Percentiles rank a stretch among this genome's conserved stretches.
These are phyloP conservation scores for Schizosaccharomyces versatilis DNA, from an alignment of 1,139 yeast genomes.

Conservation along the genomic window DNA sequence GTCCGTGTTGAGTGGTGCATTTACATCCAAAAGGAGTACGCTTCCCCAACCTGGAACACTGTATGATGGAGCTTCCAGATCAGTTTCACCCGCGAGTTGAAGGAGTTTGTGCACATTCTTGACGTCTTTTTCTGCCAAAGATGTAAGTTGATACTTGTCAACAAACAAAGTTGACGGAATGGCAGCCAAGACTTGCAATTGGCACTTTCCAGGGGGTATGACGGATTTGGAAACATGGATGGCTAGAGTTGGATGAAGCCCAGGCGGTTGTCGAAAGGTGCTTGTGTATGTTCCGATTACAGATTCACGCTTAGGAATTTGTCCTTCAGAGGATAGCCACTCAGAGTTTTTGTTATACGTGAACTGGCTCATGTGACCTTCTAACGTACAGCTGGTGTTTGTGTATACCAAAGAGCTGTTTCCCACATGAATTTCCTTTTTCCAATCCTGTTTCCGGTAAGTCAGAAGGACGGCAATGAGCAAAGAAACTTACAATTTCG, in stretches of 20 bases:
- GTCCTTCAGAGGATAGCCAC: too few species aligned
- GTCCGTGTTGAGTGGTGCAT: background rate
- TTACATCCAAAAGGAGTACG: background rate
- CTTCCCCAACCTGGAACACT: background rate
- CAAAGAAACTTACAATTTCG: too few species aligned
- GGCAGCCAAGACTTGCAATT: constrained; percentile 11
- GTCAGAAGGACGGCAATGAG: too few species aligned
- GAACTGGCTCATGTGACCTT: too few species aligned
- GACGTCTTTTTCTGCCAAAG: background rate
- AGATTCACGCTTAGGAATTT: too few species aligned
- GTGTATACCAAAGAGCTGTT: too few species aligned
- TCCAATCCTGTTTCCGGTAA: too few species aligned
- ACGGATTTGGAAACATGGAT: background rate
- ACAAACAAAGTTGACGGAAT: background rate
- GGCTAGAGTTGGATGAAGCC: background rate
- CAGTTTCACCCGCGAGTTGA: background rate
- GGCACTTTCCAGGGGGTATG: constrained; percentile 11
- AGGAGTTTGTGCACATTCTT: background rate
- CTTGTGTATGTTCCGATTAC: background rate
- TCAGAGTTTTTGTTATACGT: too few species aligned
- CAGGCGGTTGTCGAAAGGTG: background rate
- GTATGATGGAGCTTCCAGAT: background rate
- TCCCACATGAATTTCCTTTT: too few species aligned
- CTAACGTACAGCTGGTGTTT: too few species aligned
- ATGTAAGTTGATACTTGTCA: background rate